These are phyloP conservation scores for Scheffersomyces parashehatae DNA, from an alignment of 1,139 yeast species.

Conservation along the genomic window DNA sequence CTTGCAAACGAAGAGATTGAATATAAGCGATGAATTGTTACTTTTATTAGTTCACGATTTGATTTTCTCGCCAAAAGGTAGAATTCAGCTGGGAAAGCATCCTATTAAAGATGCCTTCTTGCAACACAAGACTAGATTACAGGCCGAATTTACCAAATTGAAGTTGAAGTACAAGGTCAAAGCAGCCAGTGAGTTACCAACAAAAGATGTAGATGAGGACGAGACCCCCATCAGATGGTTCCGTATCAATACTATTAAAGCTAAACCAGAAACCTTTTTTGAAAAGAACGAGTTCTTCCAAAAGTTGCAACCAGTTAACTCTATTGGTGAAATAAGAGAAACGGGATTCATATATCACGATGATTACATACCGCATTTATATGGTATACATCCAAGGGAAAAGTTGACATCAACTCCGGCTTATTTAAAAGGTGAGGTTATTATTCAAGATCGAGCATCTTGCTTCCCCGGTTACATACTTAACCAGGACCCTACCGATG, in stretches of 20 bases:
- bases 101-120: constrained; percentile 81
- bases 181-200: constrained; percentile 34
- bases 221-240: constrained; percentile 91
- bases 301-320: constrained; percentile 48
- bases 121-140: constrained; percentile 73
- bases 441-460: constrained; percentile 94
- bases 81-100: constrained; percentile 88
- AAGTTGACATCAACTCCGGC: constrained; percentile 63
- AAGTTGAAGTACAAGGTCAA: constrained; percentile 67
- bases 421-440: constrained; percentile 73
- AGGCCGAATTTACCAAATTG: constrained; percentile 77
- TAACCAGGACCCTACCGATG: constrained; percentile 48
- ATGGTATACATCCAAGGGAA: constrained; percentile 78
- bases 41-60: constrained; percentile 78
- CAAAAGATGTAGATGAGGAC: constrained; percentile 42
- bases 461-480: constrained; percentile 93
- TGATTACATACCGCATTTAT: constrained; percentile 67
- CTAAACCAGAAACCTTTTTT: constrained; percentile 41
- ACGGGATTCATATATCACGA: constrained; percentile 71
- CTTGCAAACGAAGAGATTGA: constrained; percentile 32
- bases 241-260: constrained; percentile 65
- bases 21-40: constrained; percentile 50
- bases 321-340: constrained; percentile 43
- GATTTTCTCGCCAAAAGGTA: constrained; percentile 69
- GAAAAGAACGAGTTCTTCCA: constrained; percentile 40